phyloP scores from a whole-genome alignment of 164 flowering plant species.

The Platanus orientalis region DNA sequence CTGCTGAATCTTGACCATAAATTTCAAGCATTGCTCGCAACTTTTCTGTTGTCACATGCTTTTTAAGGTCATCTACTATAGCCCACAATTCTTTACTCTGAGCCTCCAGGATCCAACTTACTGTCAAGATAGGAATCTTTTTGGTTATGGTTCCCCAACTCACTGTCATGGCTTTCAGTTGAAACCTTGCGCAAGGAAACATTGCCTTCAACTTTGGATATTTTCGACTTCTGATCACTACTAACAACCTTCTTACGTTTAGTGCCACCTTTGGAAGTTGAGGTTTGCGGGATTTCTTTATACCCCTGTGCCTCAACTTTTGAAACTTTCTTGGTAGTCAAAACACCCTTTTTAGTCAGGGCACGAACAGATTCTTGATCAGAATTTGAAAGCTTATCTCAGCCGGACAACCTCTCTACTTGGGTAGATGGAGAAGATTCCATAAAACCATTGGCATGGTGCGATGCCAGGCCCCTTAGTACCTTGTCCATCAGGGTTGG shows the following conservation, averaged over 20 bases:
- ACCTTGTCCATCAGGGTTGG: constrained; percentile 62
- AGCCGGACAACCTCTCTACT: constrained; percentile 65
- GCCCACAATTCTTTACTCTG: constrained; percentile 77
- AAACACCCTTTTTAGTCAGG: constrained; percentile 32
- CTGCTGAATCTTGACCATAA: constrained; percentile 69
- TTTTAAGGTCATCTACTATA: constrained; percentile 78
- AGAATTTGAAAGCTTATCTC: constrained; percentile 57
- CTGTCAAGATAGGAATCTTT: constrained; percentile 32
- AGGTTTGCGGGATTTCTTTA: constrained; percentile 21
- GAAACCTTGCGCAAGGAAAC: no score
- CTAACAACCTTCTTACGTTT: constrained; percentile 54
- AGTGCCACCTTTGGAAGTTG: constrained; percentile 41
- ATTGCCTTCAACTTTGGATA: constrained; percentile 45
- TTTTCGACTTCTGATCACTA: constrained; percentile 46
- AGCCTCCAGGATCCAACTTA: constrained; percentile 53
- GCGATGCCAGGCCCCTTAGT: constrained; percentile 70
- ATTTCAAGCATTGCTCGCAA: constrained; percentile 88
- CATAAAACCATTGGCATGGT: constrained; percentile 82
- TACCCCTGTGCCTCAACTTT: constrained; percentile 26
- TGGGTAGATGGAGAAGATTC: constrained; percentile 46
- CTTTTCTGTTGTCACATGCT: constrained; percentile 68
- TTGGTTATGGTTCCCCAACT: constrained; percentile 15
- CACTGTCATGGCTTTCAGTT: constrained; percentile 14
- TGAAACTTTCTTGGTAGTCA: constrained; percentile 27
- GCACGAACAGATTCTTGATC: constrained; percentile 45